These are phyloP conservation scores for Sphagnum magellanicum DNA, from an alignment of 228 moss, liverwort and hornwort species.

Conservation along the genomic window DNA sequence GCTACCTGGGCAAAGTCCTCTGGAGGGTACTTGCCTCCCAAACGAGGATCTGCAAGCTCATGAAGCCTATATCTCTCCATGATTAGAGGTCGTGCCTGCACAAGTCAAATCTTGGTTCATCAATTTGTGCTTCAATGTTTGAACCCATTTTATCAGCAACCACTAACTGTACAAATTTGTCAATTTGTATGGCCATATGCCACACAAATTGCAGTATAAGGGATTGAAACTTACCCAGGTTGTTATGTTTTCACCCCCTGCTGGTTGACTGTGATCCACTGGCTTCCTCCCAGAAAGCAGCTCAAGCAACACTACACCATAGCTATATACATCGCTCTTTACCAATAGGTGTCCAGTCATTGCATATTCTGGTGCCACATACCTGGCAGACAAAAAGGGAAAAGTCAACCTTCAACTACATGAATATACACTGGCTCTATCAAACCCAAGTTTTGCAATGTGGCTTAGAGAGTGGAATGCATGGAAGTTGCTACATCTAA, in stretches of 20 bases:
- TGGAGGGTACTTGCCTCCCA: constrained; percentile 64
- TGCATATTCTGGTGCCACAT: constrained; percentile 95
- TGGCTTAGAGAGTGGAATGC: neutral
- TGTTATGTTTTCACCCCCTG: constrained; percentile 87
- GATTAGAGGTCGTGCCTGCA: constrained; percentile 80
- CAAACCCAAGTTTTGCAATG: too few species aligned
- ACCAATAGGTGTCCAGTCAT: constrained; percentile 91
- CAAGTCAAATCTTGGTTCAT: neutral
- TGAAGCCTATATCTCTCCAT: constrained; percentile 65
- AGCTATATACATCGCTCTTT: constrained; percentile 90
- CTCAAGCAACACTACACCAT: constrained; percentile 91
- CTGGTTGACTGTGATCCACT: constrained; percentile 72
- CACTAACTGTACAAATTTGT: too few species aligned
- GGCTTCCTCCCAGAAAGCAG: constrained; percentile 89
- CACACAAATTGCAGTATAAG: neutral
- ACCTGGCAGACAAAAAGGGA: constrained; percentile 30
- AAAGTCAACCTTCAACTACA: neutral
- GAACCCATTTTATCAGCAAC: too few species aligned
- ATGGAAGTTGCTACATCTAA: too few species aligned
- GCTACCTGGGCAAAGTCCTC: constrained; percentile 84
- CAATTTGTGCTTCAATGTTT: neutral
- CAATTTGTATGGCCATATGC: too few species aligned
- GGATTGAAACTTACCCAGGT: constrained; percentile 68
- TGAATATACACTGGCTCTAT: too few species aligned
- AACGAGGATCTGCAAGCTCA: constrained; percentile 82